phyloP scores from a whole-genome alignment of 2,329 filamentous ascomycete species.

The Neoascochyta sp. region DNA sequence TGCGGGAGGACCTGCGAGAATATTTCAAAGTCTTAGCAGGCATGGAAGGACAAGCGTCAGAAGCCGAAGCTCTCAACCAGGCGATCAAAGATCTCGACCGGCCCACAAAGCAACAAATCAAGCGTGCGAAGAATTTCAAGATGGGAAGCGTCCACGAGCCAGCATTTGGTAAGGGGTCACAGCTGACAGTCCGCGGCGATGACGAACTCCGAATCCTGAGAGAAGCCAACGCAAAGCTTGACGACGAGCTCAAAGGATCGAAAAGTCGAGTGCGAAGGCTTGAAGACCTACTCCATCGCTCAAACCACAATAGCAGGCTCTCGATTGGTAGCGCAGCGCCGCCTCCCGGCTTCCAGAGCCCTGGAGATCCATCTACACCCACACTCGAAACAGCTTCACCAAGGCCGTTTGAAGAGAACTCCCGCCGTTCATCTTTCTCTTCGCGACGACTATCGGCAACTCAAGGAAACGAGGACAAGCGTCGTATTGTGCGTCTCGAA shows the following conservation, averaged over 20 bases:
- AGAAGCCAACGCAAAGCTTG: slow-evolving; percentile 55
- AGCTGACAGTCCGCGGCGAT: slow-evolving; percentile 75
- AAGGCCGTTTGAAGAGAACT: slow-evolving; percentile 44
- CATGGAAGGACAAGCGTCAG: slow-evolving; percentile 61
- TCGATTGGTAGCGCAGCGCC: slow-evolving; percentile 50
- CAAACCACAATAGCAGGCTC: slow-evolving; percentile 57
- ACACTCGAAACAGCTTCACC: slow-evolving; percentile 35
- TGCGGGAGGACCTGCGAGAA: slow-evolving; percentile 70
- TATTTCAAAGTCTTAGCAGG: slow-evolving; percentile 66
- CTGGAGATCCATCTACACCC: slow-evolving; percentile 37
- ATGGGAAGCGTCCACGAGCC: slow-evolving; percentile 92
- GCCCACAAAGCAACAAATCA: slow-evolving; percentile 81
- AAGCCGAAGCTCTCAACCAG: slow-evolving; percentile 70
- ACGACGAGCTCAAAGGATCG: slow-evolving; percentile 70
- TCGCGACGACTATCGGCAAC: slow-evolving; percentile 60
- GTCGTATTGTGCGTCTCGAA: slow-evolving; percentile 67
- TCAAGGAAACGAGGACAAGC: slow-evolving; percentile 58
- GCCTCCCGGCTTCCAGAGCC: slow-evolving; percentile 32
- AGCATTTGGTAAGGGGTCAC: slow-evolving; percentile 77
- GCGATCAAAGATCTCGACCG: slow-evolving; percentile 74
- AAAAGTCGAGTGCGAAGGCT: slow-evolving; percentile 89
- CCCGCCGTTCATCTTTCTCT: slow-evolving; percentile 58
- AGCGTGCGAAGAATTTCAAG: slow-evolving; percentile 89
- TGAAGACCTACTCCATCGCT: slow-evolving; percentile 87
- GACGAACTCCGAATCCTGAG: slow-evolving; percentile 64